These are phyloP conservation scores for Chaetomium tenue DNA, from an alignment of 495 filamentous ascomycete species.

Conservation along the genomic window DNA sequence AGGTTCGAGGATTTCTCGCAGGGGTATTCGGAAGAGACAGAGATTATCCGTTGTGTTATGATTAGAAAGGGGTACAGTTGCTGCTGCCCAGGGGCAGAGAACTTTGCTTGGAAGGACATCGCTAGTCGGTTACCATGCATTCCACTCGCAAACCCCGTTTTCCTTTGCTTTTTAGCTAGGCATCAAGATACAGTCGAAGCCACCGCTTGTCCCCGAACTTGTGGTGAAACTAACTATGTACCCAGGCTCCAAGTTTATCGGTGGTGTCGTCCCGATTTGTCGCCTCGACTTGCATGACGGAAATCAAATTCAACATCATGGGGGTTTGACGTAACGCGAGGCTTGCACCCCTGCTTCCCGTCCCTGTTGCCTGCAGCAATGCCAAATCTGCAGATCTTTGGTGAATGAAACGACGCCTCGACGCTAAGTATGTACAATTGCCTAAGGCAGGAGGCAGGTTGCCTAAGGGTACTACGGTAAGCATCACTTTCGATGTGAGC, in stretches of 20 bases:
- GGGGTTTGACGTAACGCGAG: conserved; percentile 21
- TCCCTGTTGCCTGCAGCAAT: conserved; percentile 17
- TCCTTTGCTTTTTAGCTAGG: conserved; percentile 2
- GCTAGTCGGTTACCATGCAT: not conserved
- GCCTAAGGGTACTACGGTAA: conserved; percentile 7
- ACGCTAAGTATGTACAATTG: conserved; percentile 22
- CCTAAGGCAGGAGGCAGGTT: conserved; percentile 14
- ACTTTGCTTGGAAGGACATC: not conserved
- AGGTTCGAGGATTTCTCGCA: not conserved
- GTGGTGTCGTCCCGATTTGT: not conserved
- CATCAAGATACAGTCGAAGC: conserved; percentile 4
- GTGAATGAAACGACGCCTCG: not conserved
- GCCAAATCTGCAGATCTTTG: not conserved
- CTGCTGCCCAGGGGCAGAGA: not conserved
- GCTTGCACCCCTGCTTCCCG: conserved; percentile 7
- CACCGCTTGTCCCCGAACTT: not conserved
- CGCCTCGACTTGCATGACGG: not conserved
- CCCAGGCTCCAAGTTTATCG: not conserved
- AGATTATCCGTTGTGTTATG: conserved; percentile 1
- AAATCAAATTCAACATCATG: conserved; percentile 21
- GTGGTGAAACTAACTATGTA: not conserved
- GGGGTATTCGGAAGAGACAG: not conserved
- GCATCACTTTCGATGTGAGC: not conserved
- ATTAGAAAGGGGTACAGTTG: not conserved
- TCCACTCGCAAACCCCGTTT: not conserved